Base-by-base conservation (phyloP, 2,329 filamentous ascomycete species). In the Coniochaeta sp. region DNA sequence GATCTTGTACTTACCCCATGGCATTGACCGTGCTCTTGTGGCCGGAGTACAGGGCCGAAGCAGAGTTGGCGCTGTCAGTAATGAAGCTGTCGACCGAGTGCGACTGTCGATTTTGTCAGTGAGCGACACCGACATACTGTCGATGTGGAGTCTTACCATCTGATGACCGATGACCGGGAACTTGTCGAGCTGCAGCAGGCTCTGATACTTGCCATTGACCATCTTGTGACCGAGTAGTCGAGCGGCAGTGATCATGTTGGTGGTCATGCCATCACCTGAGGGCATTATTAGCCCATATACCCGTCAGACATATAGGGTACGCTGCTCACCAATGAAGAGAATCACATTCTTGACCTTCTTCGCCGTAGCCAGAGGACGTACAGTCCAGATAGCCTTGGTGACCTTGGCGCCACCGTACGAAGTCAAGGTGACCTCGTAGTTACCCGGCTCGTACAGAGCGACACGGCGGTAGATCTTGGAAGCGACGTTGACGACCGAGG, bases 91-190 rank as follows among this genome's bases (percentile, higher is more conserved):
- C 88, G 63, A 94, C 82, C 1, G 87, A 91, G 69, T 92, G 88
- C 10, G 89, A 91, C 78, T 71, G 47, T 22, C 6, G 13, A 9
- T 9, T 24, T n/a, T 18, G 32, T 58, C 10, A 51, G 45, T 24
- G n/a, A 26, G 30, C 7, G 31, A 16, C 12, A n/a, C 38, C 22
- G 4, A 6, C 8, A 6, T 24, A 18, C 6, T 42, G n/a, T n/a
- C n/a, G 14, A 3, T 51, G n/a, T 27, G 10, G n/a, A 48, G 9
- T 46, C 59, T 46, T 55, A 71, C 68, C 85, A 94, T 92, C 70
- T 92, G 89, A 67, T 95, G 89, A 18, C 89, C 89, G 10, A 92
- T 65, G n/a, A 91, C 80, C 3, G 89, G 89, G 70, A 94, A 94
- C 63, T 90, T 78, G 71, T 95, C 89, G 74, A 95, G 76, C 63